Base-by-base conservation (phyloP, 495 filamentous ascomycete genomes). In the Arthonia radiata region DNA sequence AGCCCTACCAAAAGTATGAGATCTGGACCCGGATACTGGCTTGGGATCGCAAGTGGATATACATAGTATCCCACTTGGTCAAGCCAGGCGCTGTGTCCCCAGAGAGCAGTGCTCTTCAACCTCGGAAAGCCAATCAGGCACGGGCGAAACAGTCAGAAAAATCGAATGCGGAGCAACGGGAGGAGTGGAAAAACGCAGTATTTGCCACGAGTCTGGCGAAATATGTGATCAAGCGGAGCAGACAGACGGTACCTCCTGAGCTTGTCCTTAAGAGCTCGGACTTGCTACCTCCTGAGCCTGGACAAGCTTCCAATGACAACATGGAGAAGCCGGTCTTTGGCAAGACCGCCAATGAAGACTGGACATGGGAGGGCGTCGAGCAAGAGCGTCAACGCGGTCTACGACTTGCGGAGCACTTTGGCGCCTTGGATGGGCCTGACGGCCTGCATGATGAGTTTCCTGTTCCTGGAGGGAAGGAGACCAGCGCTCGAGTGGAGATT, bases 11-110 rank as follows among this genome's bases (percentile, higher is more conserved):
- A 45, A 44, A 43, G 7, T 75, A 62, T 31, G 70, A 79, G 45
- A 59, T 79, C 30, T 66, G 66, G 53, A 67, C 63, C 2, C 49
- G 64, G 22, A 44, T 79, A 18, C 41, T 77, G 25, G 50, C 48
- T n/a, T 81, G 74, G 74, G 76, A 89, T 42, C 49, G 59, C 25
- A 90, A 90, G 39, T 90, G 79, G 79, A 41, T 83, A 30, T 86
- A 76, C 45, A 46, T 77, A 5, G 48, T 81, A 6, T 67, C 54
- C 7, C 70, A 74, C 40, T 72, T 86, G 30, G 63, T 90, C 15
- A 52, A 58, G 37, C 58, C 57, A 26, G 68, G 60, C 16, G 53
- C 52, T 23, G 60, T 55, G 2, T 49, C 43, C 33, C 66, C 65
- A 16, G 48, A 37, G 16, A 34, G 33, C 17, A 58, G 6, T 11